Base-by-base conservation (phyloP, 768 basidiomycete species). In the Suillus brevipes region DNA sequence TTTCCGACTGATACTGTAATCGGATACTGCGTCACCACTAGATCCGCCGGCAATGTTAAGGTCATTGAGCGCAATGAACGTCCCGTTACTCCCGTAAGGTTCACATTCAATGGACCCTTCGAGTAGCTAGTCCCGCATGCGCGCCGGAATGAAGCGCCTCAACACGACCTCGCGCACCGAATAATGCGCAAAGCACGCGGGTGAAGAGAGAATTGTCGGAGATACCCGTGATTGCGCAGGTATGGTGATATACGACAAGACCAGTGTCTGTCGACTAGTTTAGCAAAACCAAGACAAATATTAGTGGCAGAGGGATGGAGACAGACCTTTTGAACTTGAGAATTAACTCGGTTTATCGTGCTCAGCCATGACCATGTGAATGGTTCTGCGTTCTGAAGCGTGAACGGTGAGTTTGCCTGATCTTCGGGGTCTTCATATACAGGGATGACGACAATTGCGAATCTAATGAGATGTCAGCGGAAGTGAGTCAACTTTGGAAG, bases 161-260 rank as follows among this genome's bases (percentile, higher is more conserved):
- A 97, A 74, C 2, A 89, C 84, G 3, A 98, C 91, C 74, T 99
- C 97, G 50, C 91, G 80, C 7, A 99, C 83, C 6, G 89, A 87
- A 71, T 94, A 97, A 63, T 89, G 83, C 47, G 85, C 76, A 20
- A 97, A 78, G 73, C 88, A 91, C 7, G 87, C 88, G 4, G 95
- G 95, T 0, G 90, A 87, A 6, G 82, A 75, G 18, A 94, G 80
- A 2, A 86, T 72, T 18, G 84, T 77, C 7, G 74, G 67, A 2
- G 86, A 79, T 1, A 89, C 67, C 6, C 87, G 83, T 5, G 86
- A 86, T 37, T 81, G 79, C 0, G 95, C 85, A 0, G 97, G 97
- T 56, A 99, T 97, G 1, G 93, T 96, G 59, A 99, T 92, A 67
- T 98, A 97, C 31, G 90, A 85, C 36, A 99, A 77, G 57, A 99